Evolutionary conservation across 352 stramenopile species (phyloP).

Genomic region (Globisporangium nodosum): DNA sequence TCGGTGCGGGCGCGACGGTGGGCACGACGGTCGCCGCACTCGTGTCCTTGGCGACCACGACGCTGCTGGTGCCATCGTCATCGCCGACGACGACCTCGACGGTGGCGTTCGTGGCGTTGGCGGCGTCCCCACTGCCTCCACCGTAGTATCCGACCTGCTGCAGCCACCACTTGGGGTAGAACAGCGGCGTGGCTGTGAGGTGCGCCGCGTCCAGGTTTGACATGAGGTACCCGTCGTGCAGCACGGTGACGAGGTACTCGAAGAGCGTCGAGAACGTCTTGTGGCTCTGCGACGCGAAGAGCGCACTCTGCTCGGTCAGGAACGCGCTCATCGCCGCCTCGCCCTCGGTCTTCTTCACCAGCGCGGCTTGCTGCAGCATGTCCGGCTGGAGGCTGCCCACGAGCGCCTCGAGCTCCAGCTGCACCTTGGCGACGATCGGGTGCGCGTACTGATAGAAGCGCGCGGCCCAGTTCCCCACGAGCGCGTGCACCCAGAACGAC

Average conservation of each 20-base stretch:
- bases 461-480: conserved; percentile 83
- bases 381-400: conserved; percentile 28
- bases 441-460: conserved; percentile 71
- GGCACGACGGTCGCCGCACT: conserved; percentile 5
- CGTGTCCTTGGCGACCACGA: conserved; percentile 1
- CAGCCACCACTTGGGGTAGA: conserved; percentile 85
- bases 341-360: conserved; percentile 31
- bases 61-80: conserved; percentile 1
- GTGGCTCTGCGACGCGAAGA: conserved; percentile 48
- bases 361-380: conserved; percentile 29
- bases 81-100: not conserved
- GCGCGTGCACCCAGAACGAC: conserved; percentile 70
- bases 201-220: conserved; percentile 35
- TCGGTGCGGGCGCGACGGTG: not conserved
- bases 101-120: not conserved
- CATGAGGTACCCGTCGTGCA: conserved; percentile 81
- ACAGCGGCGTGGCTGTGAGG: conserved; percentile 51
- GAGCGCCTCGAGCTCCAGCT: conserved; percentile 53
- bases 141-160: conserved; percentile 73
- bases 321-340: conserved; percentile 45
- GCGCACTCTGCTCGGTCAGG: conserved; percentile 45
- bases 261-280: conserved; percentile 56
- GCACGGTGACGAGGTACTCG: conserved; percentile 57
- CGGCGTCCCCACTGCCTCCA: not conserved
- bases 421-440: conserved; percentile 49